These are phyloP conservation scores for Tetrahymena borealis DNA, from an alignment of 73 alveolate genomes.

Conservation along the genomic window DNA sequence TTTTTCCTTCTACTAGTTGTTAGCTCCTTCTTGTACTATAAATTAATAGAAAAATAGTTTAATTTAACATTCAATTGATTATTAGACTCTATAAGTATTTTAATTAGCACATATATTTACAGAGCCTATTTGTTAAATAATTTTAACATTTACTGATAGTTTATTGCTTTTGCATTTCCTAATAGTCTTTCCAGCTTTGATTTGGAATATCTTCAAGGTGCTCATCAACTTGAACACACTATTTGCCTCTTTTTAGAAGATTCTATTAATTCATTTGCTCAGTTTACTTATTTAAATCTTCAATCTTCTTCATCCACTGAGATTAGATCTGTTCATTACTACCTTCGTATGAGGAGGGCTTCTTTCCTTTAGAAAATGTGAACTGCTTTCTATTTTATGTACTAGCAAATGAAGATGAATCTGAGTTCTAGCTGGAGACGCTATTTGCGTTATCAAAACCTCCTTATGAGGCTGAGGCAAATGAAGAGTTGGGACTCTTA, in stretches of 20 bases:
- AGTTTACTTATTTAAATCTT: not conserved
- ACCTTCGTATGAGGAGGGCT: not conserved
- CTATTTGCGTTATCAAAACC: not conserved
- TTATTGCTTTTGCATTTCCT: not conserved
- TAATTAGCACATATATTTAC: not conserved
- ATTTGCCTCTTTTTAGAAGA: not conserved
- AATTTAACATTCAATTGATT: too few relatives aligned
- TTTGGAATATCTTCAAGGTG: not conserved
- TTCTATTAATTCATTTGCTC: not conserved
- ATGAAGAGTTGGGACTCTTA: not conserved
- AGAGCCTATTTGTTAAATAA: not conserved
- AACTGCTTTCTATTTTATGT: not conserved
- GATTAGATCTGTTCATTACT: not conserved
- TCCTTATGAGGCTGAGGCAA: not conserved
- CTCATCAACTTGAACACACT: not conserved
- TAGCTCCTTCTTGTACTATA: not conserved
- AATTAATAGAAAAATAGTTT: too few relatives aligned
- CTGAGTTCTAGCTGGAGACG: not conserved
- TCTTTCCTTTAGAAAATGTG: not conserved
- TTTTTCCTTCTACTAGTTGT: not conserved
- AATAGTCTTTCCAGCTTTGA: not conserved
- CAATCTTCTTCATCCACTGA: not conserved
- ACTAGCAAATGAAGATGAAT: not conserved
- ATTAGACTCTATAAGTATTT: too few relatives aligned
- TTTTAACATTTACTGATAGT: not conserved